Base-by-base conservation (phyloP, 352 stramenopile species). In the Pythium apleroticum region DNA sequence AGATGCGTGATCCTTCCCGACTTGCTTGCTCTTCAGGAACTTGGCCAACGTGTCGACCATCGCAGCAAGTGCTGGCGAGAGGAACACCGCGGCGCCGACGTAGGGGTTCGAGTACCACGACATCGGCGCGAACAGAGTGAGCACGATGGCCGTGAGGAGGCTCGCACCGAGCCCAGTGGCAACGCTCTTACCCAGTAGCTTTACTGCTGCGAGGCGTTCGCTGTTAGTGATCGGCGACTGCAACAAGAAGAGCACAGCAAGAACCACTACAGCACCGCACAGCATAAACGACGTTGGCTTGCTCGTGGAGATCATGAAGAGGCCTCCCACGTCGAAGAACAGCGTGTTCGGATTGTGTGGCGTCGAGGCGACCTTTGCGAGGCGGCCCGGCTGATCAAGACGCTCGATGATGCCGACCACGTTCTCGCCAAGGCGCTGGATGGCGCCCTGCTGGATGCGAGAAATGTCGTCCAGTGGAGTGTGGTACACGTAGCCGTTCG, bases 401-500 rank as follows among this genome's bases (percentile, higher is more conserved):
- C 82, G 71, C 22, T 74, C 37, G n/a, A 93, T 71, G 12, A 89
- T 78, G 33, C 84, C 84, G 0, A 79, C 69, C 45, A 93, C 27
- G 52, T 93, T 93, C 31, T 93, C 84, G 28, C 84, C 84, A 22
- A 93, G 73, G 24, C 81, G 80, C 59, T 93, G 84, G 28, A 93
- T 60, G 0, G 81, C 69, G 6, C 84, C 84, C 17, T 63, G 76
- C 54, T 91, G 81, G 60, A 93, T 93, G 7, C 78, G 80, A 4
- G 81, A 88, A 7, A 88, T 72, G 61, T 90, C 84, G 49, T 93
- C 84, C 15, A 93, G 43, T 20, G 50, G 65, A 9, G 84, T 93
- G 72, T 93, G 84, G 63, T 93, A 93, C 17, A 93, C 84, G 61
- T 93, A 93, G 6, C 84, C 84, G 35, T 93, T 93, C 12, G 81